phyloP scores from a whole-genome alignment of 768 basidiomycete species.

The Galerina marginata region DNA sequence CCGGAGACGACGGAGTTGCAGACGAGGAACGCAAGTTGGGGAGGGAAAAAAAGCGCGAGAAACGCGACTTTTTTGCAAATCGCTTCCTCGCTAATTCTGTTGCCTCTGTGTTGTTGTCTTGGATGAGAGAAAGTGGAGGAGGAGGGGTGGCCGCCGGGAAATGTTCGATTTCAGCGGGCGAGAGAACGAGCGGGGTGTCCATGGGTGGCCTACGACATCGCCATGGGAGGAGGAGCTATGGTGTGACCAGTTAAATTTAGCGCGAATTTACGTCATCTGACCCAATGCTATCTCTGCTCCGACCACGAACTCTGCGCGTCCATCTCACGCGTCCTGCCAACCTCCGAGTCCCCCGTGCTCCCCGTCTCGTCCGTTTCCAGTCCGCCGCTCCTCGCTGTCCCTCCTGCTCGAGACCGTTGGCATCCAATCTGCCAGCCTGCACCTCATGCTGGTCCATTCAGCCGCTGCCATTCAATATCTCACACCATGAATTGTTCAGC shows the following conservation, averaged over 20 bases:
- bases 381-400: conserved; percentile 52
- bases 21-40: conserved; percentile 29
- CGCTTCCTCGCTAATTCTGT: conserved; percentile 54
- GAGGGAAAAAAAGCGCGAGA: conserved; percentile 39
- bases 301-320: conserved; percentile 1
- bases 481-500: conserved; percentile 74
- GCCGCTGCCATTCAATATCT: conserved; percentile 54
- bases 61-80: conserved; percentile 39
- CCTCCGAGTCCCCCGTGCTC: too few species aligned
- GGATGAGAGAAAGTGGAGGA: conserved; percentile 43
- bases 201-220: conserved; percentile 17
- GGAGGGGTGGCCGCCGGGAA: conserved; percentile 28
- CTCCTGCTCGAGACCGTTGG: conserved; percentile 62
- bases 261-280: conserved; percentile 15
- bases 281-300: conserved; percentile 16
- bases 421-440: conserved; percentile 77
- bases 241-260: neutral
- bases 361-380: conserved; percentile 4
- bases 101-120: conserved; percentile 44
- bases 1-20: neutral
- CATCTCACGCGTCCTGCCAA: neutral
- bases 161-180: conserved; percentile 12
- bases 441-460: conserved; percentile 72
- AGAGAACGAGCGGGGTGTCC: conserved; percentile 10
- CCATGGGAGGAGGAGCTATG: conserved; percentile 3